A percentile compares a stretch with the other conserved stretches of the same genome.
Conservation (phyloP, 2,329 filamentous ascomycete species). For the Aspergillus udagawae region DNA sequence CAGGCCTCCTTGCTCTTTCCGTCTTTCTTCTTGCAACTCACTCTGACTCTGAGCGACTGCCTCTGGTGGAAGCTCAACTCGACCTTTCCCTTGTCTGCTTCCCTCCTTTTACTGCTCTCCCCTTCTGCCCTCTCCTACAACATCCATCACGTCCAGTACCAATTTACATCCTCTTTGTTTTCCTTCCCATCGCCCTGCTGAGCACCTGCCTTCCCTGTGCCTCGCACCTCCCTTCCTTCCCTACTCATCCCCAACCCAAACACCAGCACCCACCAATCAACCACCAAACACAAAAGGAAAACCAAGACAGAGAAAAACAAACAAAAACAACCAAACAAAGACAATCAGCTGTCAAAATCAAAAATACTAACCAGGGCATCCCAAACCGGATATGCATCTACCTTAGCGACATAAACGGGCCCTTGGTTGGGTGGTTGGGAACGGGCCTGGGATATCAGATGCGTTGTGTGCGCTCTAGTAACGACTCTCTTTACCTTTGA, state of each 20-base stretch:
- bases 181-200: neutral
- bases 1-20: neutral
- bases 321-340: too few species aligned
- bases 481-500: neutral
- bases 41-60: neutral
- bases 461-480: slow-evolving; percentile 1
- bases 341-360: neutral
- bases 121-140: neutral
- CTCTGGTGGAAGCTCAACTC: neutral
- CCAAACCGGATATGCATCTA: neutral
- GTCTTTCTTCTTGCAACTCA: neutral
- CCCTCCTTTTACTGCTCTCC: neutral
- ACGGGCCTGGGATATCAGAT: slow-evolving; percentile 15
- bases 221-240: neutral
- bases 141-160: too few species aligned
- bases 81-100: neutral
- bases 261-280: neutral
- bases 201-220: neutral
- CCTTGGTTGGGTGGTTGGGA: slow-evolving; percentile 16
- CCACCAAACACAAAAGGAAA: neutral
- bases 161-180: too few species aligned
- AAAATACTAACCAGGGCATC: slow-evolving; percentile 2
- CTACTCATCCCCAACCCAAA: neutral
- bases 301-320: neutral
- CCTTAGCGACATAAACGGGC: neutral